phyloP scores from a whole-genome alignment of 1,284 basidiomycete genomes.

The Sanghuangporus baumii region DNA sequence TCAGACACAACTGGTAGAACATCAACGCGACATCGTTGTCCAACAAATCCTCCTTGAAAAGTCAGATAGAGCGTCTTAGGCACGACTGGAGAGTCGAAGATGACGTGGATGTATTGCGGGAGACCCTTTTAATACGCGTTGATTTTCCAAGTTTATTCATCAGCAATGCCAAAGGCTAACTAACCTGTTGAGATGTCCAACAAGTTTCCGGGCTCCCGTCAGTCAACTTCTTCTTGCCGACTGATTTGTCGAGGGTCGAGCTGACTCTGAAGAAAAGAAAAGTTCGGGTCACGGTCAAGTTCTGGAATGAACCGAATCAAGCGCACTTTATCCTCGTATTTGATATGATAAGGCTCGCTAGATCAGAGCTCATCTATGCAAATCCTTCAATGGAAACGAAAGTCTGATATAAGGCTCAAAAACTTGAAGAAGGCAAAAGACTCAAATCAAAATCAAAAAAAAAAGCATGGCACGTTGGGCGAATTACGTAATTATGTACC shows the following conservation, averaged over 20 bases:
- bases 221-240: constrained; percentile 65
- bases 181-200: constrained; percentile 77
- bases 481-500: too few species aligned
- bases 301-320: not conserved
- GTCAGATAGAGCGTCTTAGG: constrained; percentile 56
- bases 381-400: not conserved
- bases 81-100: constrained; percentile 46
- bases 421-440: too few species aligned
- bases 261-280: constrained; percentile 52
- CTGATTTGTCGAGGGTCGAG: constrained; percentile 73
- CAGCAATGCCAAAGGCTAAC: not conserved
- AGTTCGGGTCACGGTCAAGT: not conserved
- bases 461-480: too few species aligned
- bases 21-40: constrained; percentile 52
- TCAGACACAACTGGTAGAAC: constrained; percentile 21
- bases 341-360: not conserved
- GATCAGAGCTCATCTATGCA: not conserved
- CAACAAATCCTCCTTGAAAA: constrained; percentile 84
- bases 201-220: constrained; percentile 74
- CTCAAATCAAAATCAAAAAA: too few species aligned
- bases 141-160: not conserved
- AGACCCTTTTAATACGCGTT: constrained; percentile 38
- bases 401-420: too few species aligned
- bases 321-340: not conserved
- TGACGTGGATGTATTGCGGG: constrained; percentile 67